Conservation (phyloP, 2,329 filamentous ascomycete genomes). For the Ceratocystis ficicola region DNA sequence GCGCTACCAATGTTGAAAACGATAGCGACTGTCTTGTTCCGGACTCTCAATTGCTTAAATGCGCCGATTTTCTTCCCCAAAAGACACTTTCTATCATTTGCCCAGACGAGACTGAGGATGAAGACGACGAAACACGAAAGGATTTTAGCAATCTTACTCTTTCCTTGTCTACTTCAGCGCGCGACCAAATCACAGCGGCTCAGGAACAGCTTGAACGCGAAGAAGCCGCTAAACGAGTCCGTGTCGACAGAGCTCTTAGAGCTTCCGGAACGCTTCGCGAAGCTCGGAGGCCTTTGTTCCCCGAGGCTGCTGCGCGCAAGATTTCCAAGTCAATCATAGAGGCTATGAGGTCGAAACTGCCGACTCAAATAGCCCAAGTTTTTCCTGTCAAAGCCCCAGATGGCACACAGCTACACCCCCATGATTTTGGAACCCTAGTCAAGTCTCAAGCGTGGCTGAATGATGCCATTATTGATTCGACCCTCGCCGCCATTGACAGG, state of each 20-base stretch:
- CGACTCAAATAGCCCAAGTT: neutral
- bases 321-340: neutral
- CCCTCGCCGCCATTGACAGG: constrained; percentile 48
- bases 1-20: neutral
- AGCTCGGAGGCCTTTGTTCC: constrained; percentile 4
- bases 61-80: neutral
- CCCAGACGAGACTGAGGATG: constrained; percentile 6
- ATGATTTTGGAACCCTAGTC: constrained; percentile 54
- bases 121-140: constrained; percentile 8
- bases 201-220: neutral
- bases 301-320: neutral
- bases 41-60: constrained; percentile 9
- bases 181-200: constrained; percentile 10
- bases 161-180: constrained; percentile 2
- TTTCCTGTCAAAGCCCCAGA: constrained; percentile 15
- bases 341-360: constrained; percentile 7
- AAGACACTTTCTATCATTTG: neutral
- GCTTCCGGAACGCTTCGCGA: constrained; percentile 9
- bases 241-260: neutral
- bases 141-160: neutral
- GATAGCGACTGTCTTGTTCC: constrained; percentile 13
- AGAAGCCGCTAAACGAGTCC: neutral
- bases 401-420: constrained; percentile 24
- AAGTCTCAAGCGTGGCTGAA: constrained; percentile 55
- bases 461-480: constrained; percentile 61